Base-by-base conservation (phyloP, 345 rosid genomes). In the Triadica sebifera region DNA sequence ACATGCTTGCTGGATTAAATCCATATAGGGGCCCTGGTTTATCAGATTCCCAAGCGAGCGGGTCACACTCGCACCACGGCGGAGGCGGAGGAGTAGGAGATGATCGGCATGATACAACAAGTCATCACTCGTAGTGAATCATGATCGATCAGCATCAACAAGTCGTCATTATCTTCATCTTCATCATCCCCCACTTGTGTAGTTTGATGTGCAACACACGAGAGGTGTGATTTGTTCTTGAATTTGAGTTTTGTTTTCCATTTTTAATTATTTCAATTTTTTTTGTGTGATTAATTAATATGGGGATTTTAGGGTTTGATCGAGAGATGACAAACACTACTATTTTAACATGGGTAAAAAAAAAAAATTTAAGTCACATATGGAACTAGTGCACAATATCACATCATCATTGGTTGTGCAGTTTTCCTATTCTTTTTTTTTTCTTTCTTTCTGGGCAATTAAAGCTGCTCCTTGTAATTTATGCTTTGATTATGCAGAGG, bases 21-120 rank as follows among this genome's bases (percentile, higher is more conserved):
- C 88, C 90, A 2, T 92, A 93, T 84, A 20, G 87, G 80, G 37
- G 67, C 10, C 34, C 77, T 17, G 86, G 78, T 3, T 15, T 81
- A 22, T 80, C 87, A 4, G 95, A 94, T 29, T 90, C 97, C 29
- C 97, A 85, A 72, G 91, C 96, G 3, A 93, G 96, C 65, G 93
- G 87, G 43, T 90, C 98, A 22, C 98, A 87, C 58, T 84, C 89
- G 13, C 87, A 84, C 49, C 85, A 83, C 69, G 58, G 67, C n/a
- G 67, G 78, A 20, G 82, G 85, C 1, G 85, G 81, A 2, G 89
- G 80, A 20, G 81, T 81, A 45, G 86, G 83, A 1, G 93, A 89
- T 56, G 90, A 90, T 70, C 89, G 84, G 66, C 88, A 82, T 65
- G 97, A 89, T 67, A 77, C 86, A 11, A 78, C 80, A 22, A 86